A percentile compares a stretch with the other conserved stretches of the same genome.
These are phyloP conservation scores for Micromonas commoda DNA, from an alignment of 139 green algal species.

Conservation along the genomic window DNA sequence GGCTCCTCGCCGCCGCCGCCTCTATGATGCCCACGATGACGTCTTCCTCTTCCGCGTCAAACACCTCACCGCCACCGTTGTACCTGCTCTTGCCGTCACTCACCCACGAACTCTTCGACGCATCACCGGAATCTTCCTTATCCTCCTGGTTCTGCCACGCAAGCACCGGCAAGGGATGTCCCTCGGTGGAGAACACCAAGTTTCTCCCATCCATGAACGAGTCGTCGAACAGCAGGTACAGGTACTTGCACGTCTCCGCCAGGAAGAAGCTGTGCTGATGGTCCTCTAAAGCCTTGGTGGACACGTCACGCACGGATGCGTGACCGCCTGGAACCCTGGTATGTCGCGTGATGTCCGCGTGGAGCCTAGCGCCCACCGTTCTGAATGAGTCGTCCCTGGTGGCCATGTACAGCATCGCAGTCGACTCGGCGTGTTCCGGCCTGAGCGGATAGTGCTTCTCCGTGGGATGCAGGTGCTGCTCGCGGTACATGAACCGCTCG, in stretches of 20 bases:
- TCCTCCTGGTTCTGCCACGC: background rate
- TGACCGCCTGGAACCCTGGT: conserved; percentile 32
- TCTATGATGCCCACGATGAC: too few species aligned
- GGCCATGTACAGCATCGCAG: conserved; percentile 70
- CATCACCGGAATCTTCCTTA: background rate
- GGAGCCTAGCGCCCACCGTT: conserved; percentile 7
- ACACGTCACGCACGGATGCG: conserved; percentile 39
- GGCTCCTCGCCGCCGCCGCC: too few species aligned
- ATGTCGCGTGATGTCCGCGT: background rate
- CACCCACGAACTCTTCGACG: too few species aligned
- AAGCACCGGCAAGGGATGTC: conserved; percentile 51
- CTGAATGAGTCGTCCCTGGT: conserved; percentile 42
- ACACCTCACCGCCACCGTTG: too few species aligned
- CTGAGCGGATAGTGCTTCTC: conserved; percentile 53
- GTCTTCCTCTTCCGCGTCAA: too few species aligned
- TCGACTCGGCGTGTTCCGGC: conserved; percentile 86
- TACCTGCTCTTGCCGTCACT: too few species aligned
- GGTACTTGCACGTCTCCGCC: conserved; percentile 70
- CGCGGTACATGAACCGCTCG: conserved; percentile 26
- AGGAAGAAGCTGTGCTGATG: conserved; percentile 89
- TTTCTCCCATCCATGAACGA: conserved; percentile 39
- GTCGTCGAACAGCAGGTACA: conserved; percentile 32
- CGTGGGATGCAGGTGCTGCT: conserved; percentile 15
- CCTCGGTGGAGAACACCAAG: conserved; percentile 66
- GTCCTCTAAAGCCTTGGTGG: conserved; percentile 56